Conservation (phyloP, 352 stramenopile genomes). For the Pythium myriotylum region DNA sequence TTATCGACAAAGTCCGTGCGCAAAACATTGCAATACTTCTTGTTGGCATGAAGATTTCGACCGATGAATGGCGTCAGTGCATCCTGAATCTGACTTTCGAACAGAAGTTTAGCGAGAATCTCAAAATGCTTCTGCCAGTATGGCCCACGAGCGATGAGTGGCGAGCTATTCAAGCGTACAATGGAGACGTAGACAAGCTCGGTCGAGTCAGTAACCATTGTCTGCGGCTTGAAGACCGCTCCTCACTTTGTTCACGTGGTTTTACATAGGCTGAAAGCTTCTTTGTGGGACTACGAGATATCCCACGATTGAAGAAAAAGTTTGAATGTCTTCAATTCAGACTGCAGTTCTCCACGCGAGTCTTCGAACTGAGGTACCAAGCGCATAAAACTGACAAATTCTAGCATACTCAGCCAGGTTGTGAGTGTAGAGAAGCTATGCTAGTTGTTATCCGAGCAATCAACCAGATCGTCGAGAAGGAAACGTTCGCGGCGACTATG, state of each 20-base stretch:
- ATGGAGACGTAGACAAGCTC: slow-evolving; percentile 3
- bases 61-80: slow-evolving; percentile 18
- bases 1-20: slow-evolving; percentile 11
- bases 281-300: slow-evolving; percentile 14
- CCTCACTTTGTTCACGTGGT: background rate
- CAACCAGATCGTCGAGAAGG: slow-evolving; percentile 8
- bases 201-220: background rate
- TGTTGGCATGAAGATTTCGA: slow-evolving; percentile 12
- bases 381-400: no score
- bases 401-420: no score
- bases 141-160: slow-evolving; percentile 13
- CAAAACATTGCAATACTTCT: slow-evolving; percentile 19
- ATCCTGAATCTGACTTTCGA: slow-evolving; percentile 8
- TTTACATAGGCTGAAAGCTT: slow-evolving; percentile 10
- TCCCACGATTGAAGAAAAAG: slow-evolving; percentile 14
- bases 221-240: no score
- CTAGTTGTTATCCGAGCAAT: background rate
- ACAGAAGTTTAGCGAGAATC: slow-evolving; percentile 1
- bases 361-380: slow-evolving; percentile 9
- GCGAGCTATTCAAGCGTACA: slow-evolving; percentile 1
- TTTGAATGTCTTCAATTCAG: slow-evolving; percentile 11
- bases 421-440: slow-evolving; percentile 1
- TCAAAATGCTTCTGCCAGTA: slow-evolving; percentile 9
- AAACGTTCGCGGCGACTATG: slow-evolving; percentile 6
- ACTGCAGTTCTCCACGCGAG: slow-evolving; percentile 6